Evolutionary conservation across 148 eudicot genomes (phyloP).

Genomic region (Camellia japonica): DNA sequence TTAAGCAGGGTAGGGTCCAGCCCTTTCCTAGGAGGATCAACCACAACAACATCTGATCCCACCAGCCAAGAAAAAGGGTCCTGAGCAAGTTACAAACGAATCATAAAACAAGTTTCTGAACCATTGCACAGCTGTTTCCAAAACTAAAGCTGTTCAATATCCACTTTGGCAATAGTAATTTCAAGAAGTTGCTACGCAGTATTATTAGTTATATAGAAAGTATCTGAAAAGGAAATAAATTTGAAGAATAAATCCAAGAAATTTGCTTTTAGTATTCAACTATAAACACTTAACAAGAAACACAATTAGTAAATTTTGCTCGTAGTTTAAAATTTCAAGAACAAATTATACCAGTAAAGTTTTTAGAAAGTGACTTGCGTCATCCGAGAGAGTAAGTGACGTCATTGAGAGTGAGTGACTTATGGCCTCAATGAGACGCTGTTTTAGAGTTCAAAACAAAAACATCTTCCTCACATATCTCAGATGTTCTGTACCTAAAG

Average conservation of each 20-base stretch:
- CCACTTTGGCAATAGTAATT: not conserved
- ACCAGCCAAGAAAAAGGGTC: slow-evolving; percentile 88
- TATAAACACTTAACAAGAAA: not conserved
- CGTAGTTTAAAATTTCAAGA: not conserved
- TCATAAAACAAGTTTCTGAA: not conserved
- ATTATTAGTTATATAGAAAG: not conserved
- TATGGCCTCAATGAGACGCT: too few species aligned
- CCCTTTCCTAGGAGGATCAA: slow-evolving; percentile 99
- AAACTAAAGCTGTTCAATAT: slow-evolving; percentile 3
- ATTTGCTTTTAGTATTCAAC: not conserved
- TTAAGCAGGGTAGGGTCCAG: slow-evolving; percentile 64
- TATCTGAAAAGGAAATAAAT: not conserved
- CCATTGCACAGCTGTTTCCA: not conserved
- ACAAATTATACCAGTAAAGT: not conserved
- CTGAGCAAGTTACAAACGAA: slow-evolving; percentile 33
- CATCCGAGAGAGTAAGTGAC: too few species aligned
- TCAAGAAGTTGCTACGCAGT: not conserved
- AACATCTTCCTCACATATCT: too few species aligned
- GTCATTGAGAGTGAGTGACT: too few species aligned
- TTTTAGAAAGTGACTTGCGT: too few species aligned
- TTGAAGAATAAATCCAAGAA: not conserved
- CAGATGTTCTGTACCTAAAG: too few species aligned
- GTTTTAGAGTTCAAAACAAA: too few species aligned
- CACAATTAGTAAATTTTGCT: not conserved
- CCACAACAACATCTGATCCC: slow-evolving; percentile 90